phyloP scores from a whole-genome alignment of 2,329 filamentous ascomycete species.

The Didymella lethalis region DNA sequence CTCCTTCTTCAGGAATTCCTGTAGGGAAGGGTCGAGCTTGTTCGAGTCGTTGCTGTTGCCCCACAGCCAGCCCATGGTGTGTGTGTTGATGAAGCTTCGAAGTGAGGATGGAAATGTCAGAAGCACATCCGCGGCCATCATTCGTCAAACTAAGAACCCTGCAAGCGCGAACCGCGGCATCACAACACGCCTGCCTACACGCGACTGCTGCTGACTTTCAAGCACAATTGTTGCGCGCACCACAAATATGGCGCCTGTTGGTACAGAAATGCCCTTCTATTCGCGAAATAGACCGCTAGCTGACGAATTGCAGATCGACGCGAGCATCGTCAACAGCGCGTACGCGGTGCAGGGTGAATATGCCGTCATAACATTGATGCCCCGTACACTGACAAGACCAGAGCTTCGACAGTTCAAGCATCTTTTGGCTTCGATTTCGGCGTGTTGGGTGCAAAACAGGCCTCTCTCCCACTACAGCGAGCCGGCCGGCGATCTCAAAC shows the following conservation, averaged over 20 bases:
- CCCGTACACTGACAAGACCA: conserved; percentile 41
- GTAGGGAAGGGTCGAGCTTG: conserved; percentile 82
- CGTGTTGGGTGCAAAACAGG: conserved; percentile 38
- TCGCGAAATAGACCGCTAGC: neutral
- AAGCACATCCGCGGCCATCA: conserved; percentile 20
- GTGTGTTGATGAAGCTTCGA: neutral
- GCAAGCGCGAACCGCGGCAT: conserved; percentile 26
- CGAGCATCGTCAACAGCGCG: conserved; percentile 64
- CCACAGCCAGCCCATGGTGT: conserved; percentile 71
- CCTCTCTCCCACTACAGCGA: conserved; percentile 35
- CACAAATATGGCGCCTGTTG: conserved; percentile 46
- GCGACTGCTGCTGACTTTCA: conserved; percentile 22
- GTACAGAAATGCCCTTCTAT: conserved; percentile 24
- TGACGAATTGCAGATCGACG: conserved; percentile 54
- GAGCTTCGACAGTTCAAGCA: conserved; percentile 57
- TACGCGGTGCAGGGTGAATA: conserved; percentile 64
- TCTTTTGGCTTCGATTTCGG: conserved; percentile 58
- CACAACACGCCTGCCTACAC: conserved; percentile 34
- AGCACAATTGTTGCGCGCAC: conserved; percentile 25
- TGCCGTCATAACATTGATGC: conserved; percentile 17
- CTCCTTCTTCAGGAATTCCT: conserved; percentile 85
- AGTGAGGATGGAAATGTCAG: neutral
- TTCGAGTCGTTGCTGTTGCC: conserved; percentile 58
- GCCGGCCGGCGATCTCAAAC: conserved; percentile 41
- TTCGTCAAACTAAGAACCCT: conserved; percentile 10